Base-by-base conservation (phyloP, 257 asterid species). In the Solanum raphanifolium region DNA sequence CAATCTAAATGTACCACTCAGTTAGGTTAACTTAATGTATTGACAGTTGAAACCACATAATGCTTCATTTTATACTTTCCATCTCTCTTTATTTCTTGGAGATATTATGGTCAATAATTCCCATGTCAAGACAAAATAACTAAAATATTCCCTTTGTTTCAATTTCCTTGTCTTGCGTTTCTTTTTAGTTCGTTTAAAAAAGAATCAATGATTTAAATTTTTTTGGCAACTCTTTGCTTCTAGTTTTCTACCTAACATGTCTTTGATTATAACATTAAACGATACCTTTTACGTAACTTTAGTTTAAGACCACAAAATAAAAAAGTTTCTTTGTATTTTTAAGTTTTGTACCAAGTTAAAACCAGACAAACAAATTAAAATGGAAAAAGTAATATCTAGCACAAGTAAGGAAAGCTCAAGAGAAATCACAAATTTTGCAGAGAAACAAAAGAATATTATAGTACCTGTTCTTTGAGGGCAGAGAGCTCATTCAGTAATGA, bases 401-500 rank as follows among this genome's bases (percentile, higher is more conserved):
- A 74, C 16, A 34, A 71, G 46, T 73, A 73, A 13, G 81, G 18
- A 23, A 35, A 36, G 55, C 32, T 74, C 20, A 74, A 74, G 27
- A 38, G 9, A 72, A 34, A 34, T 72, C 43, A 72, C 27, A 32
- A 20, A 6, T 78, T 43, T 27, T 9, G 11, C 39, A 52, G 62
- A 52, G 23, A 52, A 52, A 52, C 6, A 52, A 18, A 73, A 25
- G 16, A 18, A 6, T 73, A 21, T 9, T 15, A 68, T 25, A 15
- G 15, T 69, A 90, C 90, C 90, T 88, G 73, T 34, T 48, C 21
- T 62, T 86, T 90, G 73, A 88, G 60, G 27, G 20, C 48, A 86
- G 89, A 18, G 10, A 90, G 84, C 62, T 90, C 75, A 76, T 88
- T 39, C 12, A 41, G 11, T 21, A 88, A 8, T 15, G 87, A 88